phyloP scores from a whole-genome alignment of 2,329 filamentous ascomycete species.

The Aspergillus unguis region DNA sequence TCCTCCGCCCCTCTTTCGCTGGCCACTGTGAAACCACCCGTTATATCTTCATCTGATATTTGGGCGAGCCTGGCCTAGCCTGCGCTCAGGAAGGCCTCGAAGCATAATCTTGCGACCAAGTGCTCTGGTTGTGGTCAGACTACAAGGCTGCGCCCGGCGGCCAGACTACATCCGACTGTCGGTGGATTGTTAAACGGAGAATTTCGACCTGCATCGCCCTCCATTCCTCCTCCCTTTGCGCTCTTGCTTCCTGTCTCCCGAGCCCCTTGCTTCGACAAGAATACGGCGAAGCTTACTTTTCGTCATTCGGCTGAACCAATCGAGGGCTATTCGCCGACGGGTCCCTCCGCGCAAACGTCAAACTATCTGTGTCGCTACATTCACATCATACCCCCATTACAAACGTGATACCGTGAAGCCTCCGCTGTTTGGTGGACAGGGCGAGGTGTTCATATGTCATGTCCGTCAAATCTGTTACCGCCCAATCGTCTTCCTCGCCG shows the following conservation, averaged over 20 bases:
- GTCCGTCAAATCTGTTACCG: conserved; percentile 37
- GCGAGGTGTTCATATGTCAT: conserved; percentile 36
- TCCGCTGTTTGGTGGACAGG: conserved; percentile 34
- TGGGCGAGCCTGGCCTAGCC: background rate
- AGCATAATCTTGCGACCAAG: conserved; percentile 6
- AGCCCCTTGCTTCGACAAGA: conserved; percentile 16
- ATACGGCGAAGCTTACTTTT: background rate
- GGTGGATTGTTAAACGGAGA: conserved; percentile 20
- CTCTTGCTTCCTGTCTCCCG: conserved; percentile 3
- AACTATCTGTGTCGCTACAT: background rate
- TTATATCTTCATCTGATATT: background rate
- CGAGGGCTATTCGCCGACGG: conserved; percentile 1
- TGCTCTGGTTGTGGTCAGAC: background rate
- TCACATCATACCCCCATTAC: background rate
- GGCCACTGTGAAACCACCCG: conserved; percentile 1
- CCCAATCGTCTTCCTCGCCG: conserved; percentile 32
- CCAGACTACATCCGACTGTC: conserved; percentile 14
- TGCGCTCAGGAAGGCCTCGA: conserved; percentile 2
- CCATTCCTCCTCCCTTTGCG: conserved; percentile 11
- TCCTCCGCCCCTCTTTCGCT: conserved; percentile 9
- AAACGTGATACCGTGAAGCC: conserved; percentile 10
- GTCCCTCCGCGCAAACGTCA: conserved; percentile 2
- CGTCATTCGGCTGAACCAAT: conserved; percentile 8
- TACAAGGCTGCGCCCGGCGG: conserved; percentile 22
- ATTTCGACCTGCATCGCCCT: conserved; percentile 15